phyloP scores from a whole-genome alignment of 1,284 basidiomycete genomes.

The Bjerkandera adusta region DNA sequence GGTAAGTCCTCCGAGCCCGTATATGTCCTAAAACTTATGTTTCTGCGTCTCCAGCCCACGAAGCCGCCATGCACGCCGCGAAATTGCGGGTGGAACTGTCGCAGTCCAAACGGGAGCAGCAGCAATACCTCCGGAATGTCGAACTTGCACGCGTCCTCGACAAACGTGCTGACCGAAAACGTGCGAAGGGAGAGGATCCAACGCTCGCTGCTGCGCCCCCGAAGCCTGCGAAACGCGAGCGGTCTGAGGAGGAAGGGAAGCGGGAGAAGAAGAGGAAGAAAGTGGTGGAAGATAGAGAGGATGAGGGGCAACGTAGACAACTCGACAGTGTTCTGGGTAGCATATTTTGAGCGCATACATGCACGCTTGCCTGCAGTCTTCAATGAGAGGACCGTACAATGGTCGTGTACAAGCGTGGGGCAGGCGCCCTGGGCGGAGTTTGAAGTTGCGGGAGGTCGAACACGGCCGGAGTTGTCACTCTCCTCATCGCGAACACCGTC shows the following conservation, averaged over 20 bases:
- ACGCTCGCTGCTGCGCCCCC: conserved; percentile 13
- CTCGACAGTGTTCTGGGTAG: conserved; percentile 51
- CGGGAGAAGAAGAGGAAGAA: conserved; percentile 32
- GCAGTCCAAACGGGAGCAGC: conserved; percentile 87
- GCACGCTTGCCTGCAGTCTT: background rate
- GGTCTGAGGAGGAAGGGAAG: conserved; percentile 38
- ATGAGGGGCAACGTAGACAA: conserved; percentile 26
- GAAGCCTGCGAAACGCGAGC: conserved; percentile 15
- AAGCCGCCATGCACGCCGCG: conserved; percentile 86
- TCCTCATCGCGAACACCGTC: conserved; percentile 69
- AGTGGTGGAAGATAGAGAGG: conserved; percentile 19
- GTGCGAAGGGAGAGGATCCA: conserved; percentile 25
- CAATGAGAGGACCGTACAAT: background rate
- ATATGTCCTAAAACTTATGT: background rate
- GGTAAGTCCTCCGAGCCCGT: conserved; percentile 55
- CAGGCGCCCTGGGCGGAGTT: conserved; percentile 38
- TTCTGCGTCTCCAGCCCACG: conserved; percentile 66
- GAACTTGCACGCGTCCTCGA: conserved; percentile 91
- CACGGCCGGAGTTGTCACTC: conserved; percentile 20
- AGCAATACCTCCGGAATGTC: conserved; percentile 92
- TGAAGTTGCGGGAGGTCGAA: conserved; percentile 30
- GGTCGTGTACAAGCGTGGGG: background rate
- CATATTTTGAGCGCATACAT: conserved; percentile 43
- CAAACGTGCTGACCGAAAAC: conserved; percentile 78
- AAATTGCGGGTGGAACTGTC: conserved; percentile 89